Percentiles rank a stretch among this genome's conserved stretches.
Evolutionary conservation across 2,329 filamentous ascomycete species (phyloP).

Genomic region (Emmonsia crescens): DNA sequence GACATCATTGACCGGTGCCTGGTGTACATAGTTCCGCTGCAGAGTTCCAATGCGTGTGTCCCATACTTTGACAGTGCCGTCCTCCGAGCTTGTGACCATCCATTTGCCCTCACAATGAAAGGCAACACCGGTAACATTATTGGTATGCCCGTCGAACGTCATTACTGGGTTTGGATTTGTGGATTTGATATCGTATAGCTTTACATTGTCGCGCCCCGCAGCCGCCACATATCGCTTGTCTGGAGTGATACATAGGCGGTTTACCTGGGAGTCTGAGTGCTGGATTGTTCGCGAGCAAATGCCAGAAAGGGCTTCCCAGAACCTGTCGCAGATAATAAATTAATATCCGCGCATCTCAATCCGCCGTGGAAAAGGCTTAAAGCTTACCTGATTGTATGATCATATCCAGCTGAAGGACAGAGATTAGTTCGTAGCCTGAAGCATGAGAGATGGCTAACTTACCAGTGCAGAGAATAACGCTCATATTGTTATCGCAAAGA

Average conservation of each 20-base stretch:
- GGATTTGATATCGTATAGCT: conserved; percentile 97
- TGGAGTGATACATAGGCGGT: conserved; percentile 93
- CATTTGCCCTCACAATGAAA: conserved; percentile 99
- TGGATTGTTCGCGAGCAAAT: conserved; percentile 98
- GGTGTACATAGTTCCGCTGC: conserved; percentile 88
- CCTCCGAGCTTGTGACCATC: conserved; percentile 98
- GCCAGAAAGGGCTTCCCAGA: conserved; percentile 96
- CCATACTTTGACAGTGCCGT: conserved; percentile 96
- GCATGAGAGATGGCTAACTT: conserved; percentile 18
- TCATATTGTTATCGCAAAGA: conserved; percentile 37
- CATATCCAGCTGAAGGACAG: conserved; percentile 50
- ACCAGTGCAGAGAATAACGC: conserved; percentile 58
- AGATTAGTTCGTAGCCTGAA: conserved; percentile 12
- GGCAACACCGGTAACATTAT: conserved; percentile 89
- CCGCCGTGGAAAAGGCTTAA: not conserved
- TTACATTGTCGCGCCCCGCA: conserved; percentile 72
- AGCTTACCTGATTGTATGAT: conserved; percentile 61
- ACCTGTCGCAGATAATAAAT: conserved; percentile 42
- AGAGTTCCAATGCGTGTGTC: conserved; percentile 76
- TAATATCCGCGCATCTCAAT: conserved; percentile 1
- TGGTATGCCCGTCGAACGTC: conserved; percentile 90
- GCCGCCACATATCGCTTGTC: conserved; percentile 93
- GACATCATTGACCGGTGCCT: conserved; percentile 84
- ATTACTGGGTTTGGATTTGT: conserved; percentile 91
- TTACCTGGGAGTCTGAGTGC: conserved; percentile 95